Evolutionary conservation across 2,329 filamentous ascomycete genomes (phyloP).

Genomic region (Diaporthe citriasiana): DNA sequence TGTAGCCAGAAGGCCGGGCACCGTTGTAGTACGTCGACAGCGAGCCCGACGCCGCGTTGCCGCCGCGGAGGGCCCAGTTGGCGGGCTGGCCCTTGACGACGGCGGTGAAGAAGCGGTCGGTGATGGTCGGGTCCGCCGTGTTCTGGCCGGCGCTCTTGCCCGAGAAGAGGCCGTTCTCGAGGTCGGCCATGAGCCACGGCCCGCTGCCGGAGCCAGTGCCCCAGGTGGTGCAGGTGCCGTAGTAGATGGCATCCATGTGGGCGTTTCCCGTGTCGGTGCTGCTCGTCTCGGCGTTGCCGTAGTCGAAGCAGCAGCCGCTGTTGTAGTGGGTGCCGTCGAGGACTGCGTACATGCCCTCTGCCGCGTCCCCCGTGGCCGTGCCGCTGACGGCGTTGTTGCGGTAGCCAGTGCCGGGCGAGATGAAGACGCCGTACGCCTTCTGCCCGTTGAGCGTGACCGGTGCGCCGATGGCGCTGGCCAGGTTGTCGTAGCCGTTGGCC

Average conservation of each 20-base stretch:
- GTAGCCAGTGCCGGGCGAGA: constrained; percentile 74
- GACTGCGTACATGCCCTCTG: constrained; percentile 73
- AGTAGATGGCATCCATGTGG: constrained; percentile 80
- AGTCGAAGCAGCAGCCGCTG: constrained; percentile 69
- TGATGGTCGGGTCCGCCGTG: constrained; percentile 64
- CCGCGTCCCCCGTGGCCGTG: constrained; percentile 66
- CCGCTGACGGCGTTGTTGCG: constrained; percentile 69
- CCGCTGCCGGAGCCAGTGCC: constrained; percentile 70
- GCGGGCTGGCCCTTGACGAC: constrained; percentile 69
- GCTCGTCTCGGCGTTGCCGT: constrained; percentile 69
- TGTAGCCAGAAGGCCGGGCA: constrained; percentile 69
- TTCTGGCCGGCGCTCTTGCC: constrained; percentile 63
- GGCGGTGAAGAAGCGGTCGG: constrained; percentile 69
- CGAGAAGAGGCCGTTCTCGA: constrained; percentile 77
- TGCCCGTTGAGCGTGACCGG: constrained; percentile 72
- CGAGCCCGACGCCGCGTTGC: constrained; percentile 65
- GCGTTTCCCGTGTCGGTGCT: constrained; percentile 69
- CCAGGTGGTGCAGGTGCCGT: constrained; percentile 67
- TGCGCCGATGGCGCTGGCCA: constrained; percentile 71
- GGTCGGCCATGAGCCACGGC: constrained; percentile 78
- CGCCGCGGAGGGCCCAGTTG: constrained; percentile 72
- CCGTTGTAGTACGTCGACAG: constrained; percentile 73
- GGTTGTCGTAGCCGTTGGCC: constrained; percentile 69
- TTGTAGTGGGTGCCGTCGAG: constrained; percentile 74
- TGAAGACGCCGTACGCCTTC: constrained; percentile 75